Evolutionary conservation across 208 protist species (phyloP).

Genomic region (Leptomonas pyrrhocoris): DNA sequence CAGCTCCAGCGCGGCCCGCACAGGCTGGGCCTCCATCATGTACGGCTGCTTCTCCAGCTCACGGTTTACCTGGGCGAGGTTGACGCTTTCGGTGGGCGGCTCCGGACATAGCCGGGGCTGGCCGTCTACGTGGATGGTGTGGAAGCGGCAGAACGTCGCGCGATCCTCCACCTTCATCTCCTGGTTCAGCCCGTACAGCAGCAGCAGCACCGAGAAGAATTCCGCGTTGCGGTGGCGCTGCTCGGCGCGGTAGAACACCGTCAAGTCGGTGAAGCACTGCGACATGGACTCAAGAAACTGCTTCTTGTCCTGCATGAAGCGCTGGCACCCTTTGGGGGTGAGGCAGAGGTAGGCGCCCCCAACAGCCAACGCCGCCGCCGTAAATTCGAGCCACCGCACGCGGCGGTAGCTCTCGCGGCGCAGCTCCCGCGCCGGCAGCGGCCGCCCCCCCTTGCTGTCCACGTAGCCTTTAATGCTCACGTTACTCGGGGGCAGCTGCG

Average conservation of each 20-base stretch:
- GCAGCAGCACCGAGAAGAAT: conserved; percentile 77
- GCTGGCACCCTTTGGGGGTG: conserved; percentile 52
- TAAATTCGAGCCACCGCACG: conserved; percentile 84
- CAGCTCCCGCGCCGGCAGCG: conserved; percentile 22
- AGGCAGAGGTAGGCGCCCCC: conserved; percentile 72
- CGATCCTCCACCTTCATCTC: conserved; percentile 77
- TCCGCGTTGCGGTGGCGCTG: conserved; percentile 66
- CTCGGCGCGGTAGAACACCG: conserved; percentile 73
- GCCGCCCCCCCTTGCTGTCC: conserved; percentile 13
- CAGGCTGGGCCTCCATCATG: conserved; percentile 58
- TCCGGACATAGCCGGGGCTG: conserved; percentile 40
- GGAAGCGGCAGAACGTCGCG: conserved; percentile 64
- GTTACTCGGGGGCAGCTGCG: conserved; percentile 56
- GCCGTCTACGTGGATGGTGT: conserved; percentile 32
- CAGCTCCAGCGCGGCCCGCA: conserved; percentile 58
- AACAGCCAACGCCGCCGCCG: conserved; percentile 70
- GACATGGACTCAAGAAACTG: conserved; percentile 87
- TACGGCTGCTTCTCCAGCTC: conserved; percentile 75
- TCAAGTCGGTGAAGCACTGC: conserved; percentile 86
- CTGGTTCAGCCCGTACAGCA: conserved; percentile 84
- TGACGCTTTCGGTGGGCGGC: conserved; percentile 55
- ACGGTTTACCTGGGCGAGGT: conserved; percentile 72
- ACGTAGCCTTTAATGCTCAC: conserved; percentile 30
- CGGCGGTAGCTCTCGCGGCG: conserved; percentile 50
- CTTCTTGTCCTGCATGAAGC: conserved; percentile 80